phyloP scores from a whole-genome alignment of 176 grass and related monocot genomes.

The Eragrostis curvula region DNA sequence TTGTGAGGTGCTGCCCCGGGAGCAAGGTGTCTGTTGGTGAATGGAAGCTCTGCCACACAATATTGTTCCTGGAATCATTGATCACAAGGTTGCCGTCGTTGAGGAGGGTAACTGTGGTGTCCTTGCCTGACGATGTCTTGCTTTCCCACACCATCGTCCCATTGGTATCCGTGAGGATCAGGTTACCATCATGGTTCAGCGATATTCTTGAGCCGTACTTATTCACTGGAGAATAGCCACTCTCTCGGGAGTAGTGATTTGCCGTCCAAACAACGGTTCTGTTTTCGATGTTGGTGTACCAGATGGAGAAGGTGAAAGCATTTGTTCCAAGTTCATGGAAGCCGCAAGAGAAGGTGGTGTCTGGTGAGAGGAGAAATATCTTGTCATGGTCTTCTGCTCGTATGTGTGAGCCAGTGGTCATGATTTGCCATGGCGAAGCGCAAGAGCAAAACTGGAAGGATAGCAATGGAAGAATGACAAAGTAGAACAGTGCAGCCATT shows the following conservation, averaged over 20 bases:
- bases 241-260: slow-evolving; percentile 47
- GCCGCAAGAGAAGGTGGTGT: slow-evolving; percentile 56
- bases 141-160: slow-evolving; percentile 68
- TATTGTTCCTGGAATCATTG: slow-evolving; percentile 41
- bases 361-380: slow-evolving; percentile 46
- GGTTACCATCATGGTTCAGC: slow-evolving; percentile 59
- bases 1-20: slow-evolving; percentile 54
- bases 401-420: slow-evolving; percentile 53
- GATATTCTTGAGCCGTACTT: slow-evolving; percentile 54
- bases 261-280: slow-evolving; percentile 72
- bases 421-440: slow-evolving; percentile 42
- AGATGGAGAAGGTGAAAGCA: slow-evolving; percentile 68
- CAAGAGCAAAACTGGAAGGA: slow-evolving; percentile 37
- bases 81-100: slow-evolving; percentile 72
- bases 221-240: slow-evolving; percentile 54
- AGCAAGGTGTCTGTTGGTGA: slow-evolving; percentile 65
- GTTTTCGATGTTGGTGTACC: slow-evolving; percentile 49
- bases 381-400: slow-evolving; percentile 43
- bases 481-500: slow-evolving; percentile 41
- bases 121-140: slow-evolving; percentile 46
- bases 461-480: slow-evolving; percentile 33
- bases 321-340: slow-evolving; percentile 53
- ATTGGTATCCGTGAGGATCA: slow-evolving; percentile 64
- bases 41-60: slow-evolving; percentile 64
- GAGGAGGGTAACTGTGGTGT: slow-evolving; percentile 52